These are phyloP conservation scores for Boletus reticuloceps DNA, from an alignment of 768 basidiomycete genomes.

Conservation along the genomic window DNA sequence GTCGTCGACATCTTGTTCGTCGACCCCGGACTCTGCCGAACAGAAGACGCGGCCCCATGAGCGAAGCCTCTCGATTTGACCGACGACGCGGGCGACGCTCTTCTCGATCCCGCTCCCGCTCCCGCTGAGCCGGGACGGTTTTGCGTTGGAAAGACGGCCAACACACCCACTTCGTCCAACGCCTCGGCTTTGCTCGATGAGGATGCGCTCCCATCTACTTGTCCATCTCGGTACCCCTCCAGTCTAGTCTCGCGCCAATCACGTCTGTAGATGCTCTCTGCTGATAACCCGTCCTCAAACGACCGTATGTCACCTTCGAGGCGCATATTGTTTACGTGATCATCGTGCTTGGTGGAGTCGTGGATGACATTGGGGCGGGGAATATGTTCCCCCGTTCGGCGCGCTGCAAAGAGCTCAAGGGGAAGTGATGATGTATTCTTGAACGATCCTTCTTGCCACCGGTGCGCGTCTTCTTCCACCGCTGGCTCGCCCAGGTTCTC, in stretches of 20 bases:
- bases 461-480: constrained; percentile 42
- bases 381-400: constrained; percentile 59
- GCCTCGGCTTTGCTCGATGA: constrained; percentile 20
- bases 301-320: constrained; percentile 48
- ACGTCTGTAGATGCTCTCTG: constrained; percentile 64
- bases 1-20: constrained; percentile 42
- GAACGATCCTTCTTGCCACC: constrained; percentile 43
- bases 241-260: constrained; percentile 78
- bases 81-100: constrained; percentile 49
- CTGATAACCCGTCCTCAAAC: constrained; percentile 63
- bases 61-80: constrained; percentile 38
- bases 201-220: constrained; percentile 6
- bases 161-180: constrained; percentile 27
- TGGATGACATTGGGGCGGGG: background rate
- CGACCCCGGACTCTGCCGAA: constrained; percentile 49
- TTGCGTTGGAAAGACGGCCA: constrained; percentile 26
- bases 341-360: background rate
- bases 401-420: constrained; percentile 67
- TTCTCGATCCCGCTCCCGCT: constrained; percentile 30
- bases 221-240: constrained; percentile 14
- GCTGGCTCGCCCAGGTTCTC: constrained; percentile 61
- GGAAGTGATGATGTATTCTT: constrained; percentile 72
- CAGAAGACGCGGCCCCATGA: constrained; percentile 25
- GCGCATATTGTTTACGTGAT: constrained; percentile 9
- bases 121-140: constrained; percentile 12